These are phyloP conservation scores for Fonsecaea multimorphosa DNA, from an alignment of 2,329 filamentous ascomycete genomes.

Conservation along the genomic window DNA sequence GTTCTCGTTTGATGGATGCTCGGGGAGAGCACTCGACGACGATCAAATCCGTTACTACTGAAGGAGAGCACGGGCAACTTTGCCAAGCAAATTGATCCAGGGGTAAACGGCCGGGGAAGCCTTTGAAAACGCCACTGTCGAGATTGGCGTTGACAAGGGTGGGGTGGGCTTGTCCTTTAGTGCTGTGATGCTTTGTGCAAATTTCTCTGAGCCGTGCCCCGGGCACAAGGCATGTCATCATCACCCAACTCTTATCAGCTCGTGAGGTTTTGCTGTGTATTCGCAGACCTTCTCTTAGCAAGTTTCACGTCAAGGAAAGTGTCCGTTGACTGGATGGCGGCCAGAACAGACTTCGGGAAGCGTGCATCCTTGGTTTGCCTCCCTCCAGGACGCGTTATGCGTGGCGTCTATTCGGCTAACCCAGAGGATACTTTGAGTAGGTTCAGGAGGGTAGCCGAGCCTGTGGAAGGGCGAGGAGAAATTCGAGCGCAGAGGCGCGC, in stretches of 20 bases:
- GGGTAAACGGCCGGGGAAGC: constrained; percentile 23
- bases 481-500: constrained; percentile 16
- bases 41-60: neutral
- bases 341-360: neutral
- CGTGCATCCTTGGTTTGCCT: neutral
- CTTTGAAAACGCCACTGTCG: constrained; percentile 23
- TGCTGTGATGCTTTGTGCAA: constrained; percentile 12
- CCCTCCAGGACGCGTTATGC: neutral
- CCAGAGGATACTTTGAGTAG: neutral
- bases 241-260: constrained; percentile 5
- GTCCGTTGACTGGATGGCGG: neutral
- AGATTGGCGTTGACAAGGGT: constrained; percentile 29
- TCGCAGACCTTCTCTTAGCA: neutral
- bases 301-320: neutral
- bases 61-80: constrained; percentile 5
- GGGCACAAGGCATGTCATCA: constrained; percentile 8
- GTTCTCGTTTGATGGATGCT: constrained; percentile 27
- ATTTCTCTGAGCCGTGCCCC: neutral
- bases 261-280: neutral
- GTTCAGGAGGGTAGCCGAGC: constrained; percentile 6
- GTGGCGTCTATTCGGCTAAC: constrained; percentile 28
- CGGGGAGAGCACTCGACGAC: neutral
- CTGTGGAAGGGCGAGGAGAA: constrained; percentile 11
- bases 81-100: constrained; percentile 23
- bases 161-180: constrained; percentile 22